Base-by-base conservation (phyloP, 2,329 filamentous ascomycete species). In the Claviceps capensis region DNA sequence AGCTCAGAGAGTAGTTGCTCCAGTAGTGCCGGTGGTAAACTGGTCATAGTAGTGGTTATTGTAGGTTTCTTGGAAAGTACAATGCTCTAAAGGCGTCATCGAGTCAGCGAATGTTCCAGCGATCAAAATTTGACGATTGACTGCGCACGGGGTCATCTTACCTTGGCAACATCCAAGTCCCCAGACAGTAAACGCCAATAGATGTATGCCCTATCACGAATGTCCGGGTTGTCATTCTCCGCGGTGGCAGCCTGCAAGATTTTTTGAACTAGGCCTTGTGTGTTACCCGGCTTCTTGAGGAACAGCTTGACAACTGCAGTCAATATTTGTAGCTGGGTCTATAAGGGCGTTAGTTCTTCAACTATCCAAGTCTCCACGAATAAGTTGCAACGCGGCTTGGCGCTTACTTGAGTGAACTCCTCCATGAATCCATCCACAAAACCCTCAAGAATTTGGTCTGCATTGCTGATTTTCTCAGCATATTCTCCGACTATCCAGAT, bases 401-500 rank as follows among this genome's bases (percentile, higher is more conserved):
- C 23, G 47, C 52, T n/a, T 49, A 88, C 86, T 75, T 94, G 91
- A 50, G 90, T 93, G 64, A 96, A 97, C 67, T 98, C 93, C 65
- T 97, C 93, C 66, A 86, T 86, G 67, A 98, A 97, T 0, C 83
- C 85, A 52, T 97, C 93, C 13, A 96, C 91, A 63, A 98, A 98
- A 17, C 86, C 83, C 50, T 82, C 78, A 54, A 98, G 70, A 56
- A 98, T 97, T 60, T 97, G 88, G 57, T 90, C 89, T n/a, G 93
- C 93, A 61, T 98, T 97, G 71, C 81, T 95, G 63, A 98, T 98
- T 76, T 98, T 98, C 73, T 98, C 93, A 0, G 93, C 93, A 65
- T 98, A 98, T 67, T 98, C 93, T 59, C 93, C 93, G 5, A 98
- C 91, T 59, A 98, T 97, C 93, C 93, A 98, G 62, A 98, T 97